Evolutionary conservation across 2,329 filamentous ascomycete species (phyloP), one percentile per base, ranked within the genome.

Genomic region (Botryotinia convoluta): DNA sequence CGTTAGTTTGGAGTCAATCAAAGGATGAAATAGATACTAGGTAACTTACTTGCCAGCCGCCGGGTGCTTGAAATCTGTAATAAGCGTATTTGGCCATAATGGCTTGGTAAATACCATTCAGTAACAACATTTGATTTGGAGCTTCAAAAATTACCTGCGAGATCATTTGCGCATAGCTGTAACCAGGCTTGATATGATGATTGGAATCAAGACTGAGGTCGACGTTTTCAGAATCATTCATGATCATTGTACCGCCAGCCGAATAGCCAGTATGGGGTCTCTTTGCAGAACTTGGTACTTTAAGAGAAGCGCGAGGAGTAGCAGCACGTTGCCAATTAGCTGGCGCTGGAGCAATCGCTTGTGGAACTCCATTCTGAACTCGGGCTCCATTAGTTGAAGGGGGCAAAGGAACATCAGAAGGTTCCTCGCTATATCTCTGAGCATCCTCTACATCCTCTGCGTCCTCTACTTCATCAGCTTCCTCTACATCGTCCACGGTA

Each of bases 141-240:
- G 92, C 95, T 51, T 92, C 93, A 77, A 98, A 87, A 76, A 99
- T 98, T 1, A 96, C 96, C 83, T 98, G 96, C 0, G 94, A 96
- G 76, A 99, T 99, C 86, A 99, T 90, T 81, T 97, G 94, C 4
- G 96, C 95, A 83, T 99, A 99, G 82, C 95, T 98, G 82, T 93
- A 97, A 63, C 95, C 93, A 2, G 96, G 97, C 82, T 99, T 99
- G 80, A 98, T 89, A 76, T 98, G 94, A 81, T 93, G 93, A 77
- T 95, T 93, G 44, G 91, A 89, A 77, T 98, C 95, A 48, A 91
- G 87, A 80, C 93, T 95, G 76, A 95, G 88, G 82, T 96, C 93
- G 71, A 95, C 89, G 75, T 89, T 87, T 65, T 79, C 79, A 48
- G 86, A 82, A 32, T 68, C 48, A 75, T 83, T 85, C 81, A 87